A percentile compares a stretch with the other conserved stretches of the same genome.
Evolutionary conservation across 352 stramenopile genomes (phyloP).

Genomic region (Globisporangium polare): DNA sequence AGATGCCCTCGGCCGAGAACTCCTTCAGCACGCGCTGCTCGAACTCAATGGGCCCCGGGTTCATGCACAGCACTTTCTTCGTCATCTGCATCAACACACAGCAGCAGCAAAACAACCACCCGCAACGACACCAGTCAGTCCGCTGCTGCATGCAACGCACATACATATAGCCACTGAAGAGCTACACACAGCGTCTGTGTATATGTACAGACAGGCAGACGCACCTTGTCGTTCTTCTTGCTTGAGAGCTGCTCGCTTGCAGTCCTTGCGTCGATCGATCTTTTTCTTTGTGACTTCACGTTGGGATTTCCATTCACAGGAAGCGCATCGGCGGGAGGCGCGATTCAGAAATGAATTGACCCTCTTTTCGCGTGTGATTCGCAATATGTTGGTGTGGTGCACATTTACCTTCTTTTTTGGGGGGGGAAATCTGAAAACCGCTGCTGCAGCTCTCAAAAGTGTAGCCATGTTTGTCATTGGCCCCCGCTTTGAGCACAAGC

Average conservation of each 20-base stretch:
- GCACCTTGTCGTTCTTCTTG: conserved; percentile 1
- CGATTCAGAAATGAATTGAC: background rate
- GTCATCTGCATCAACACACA: conserved; percentile 33
- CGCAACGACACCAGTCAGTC: background rate
- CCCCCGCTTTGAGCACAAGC: too few species aligned
- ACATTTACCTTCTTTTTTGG: too few species aligned
- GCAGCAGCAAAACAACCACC: background rate
- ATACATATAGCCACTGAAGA: background rate
- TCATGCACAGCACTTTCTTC: conserved; percentile 77
- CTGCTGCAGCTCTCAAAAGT: background rate
- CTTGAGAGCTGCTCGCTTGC: background rate
- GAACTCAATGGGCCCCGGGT: conserved; percentile 80
- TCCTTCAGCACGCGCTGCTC: conserved; percentile 65
- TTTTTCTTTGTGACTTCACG: conserved; percentile 5
- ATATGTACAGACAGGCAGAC: background rate
- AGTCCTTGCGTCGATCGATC: background rate
- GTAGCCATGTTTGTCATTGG: background rate
- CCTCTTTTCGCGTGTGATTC: too few species aligned
- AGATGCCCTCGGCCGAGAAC: conserved; percentile 73
- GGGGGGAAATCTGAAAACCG: background rate
- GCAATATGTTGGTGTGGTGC: background rate
- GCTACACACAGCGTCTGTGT: background rate
- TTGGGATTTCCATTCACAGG: background rate
- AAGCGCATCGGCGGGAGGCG: too few species aligned
- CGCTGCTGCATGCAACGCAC: background rate